Evolutionary conservation across 208 protist genomes (phyloP).

Genomic region (Borovskyia barvae): DNA sequence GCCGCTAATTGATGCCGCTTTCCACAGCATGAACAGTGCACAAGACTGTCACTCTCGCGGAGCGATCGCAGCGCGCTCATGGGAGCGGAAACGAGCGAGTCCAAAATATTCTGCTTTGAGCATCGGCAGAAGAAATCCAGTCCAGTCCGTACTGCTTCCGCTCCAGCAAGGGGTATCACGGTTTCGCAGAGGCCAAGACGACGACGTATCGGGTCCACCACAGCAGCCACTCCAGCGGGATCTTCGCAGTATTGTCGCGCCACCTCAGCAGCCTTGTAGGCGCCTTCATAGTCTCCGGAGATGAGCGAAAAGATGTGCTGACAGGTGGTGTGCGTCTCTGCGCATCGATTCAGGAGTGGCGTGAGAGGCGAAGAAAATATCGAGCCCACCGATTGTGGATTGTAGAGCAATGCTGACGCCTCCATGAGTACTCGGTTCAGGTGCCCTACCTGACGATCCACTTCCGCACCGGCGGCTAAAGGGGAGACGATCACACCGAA

Average conservation of each 20-base stretch:
- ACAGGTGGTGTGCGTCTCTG: constrained; percentile 35
- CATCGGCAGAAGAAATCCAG: constrained; percentile 87
- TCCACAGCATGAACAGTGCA: constrained; percentile 46
- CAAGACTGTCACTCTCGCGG: constrained; percentile 3
- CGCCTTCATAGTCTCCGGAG: constrained; percentile 70
- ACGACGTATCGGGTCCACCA: constrained; percentile 50
- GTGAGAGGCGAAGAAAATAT: constrained; percentile 1
- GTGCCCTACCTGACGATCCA: constrained; percentile 33
- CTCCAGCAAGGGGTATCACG: constrained; percentile 25
- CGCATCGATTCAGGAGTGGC: constrained; percentile 13
- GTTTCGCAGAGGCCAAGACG: constrained; percentile 30
- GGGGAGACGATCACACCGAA: constrained; percentile 66
- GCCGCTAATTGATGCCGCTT: constrained; percentile 24
- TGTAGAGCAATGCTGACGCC: constrained; percentile 20
- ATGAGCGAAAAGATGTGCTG: constrained; percentile 64
- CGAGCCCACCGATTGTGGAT: background rate
- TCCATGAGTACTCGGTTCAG: constrained; percentile 42
- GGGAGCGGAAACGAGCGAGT: constrained; percentile 21
- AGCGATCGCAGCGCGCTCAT: constrained; percentile 8
- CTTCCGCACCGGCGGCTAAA: constrained; percentile 42
- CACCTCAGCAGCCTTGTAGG: constrained; percentile 36
- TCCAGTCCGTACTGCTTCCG: constrained; percentile 39
- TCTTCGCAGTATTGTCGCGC: constrained; percentile 62
- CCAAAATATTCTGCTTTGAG: constrained; percentile 44
- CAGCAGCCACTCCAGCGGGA: constrained; percentile 28